A percentile compares a stretch with the other conserved stretches of the same genome.
Conservation (phyloP, 495 filamentous ascomycete genomes). For the Xylaria palmicola region DNA sequence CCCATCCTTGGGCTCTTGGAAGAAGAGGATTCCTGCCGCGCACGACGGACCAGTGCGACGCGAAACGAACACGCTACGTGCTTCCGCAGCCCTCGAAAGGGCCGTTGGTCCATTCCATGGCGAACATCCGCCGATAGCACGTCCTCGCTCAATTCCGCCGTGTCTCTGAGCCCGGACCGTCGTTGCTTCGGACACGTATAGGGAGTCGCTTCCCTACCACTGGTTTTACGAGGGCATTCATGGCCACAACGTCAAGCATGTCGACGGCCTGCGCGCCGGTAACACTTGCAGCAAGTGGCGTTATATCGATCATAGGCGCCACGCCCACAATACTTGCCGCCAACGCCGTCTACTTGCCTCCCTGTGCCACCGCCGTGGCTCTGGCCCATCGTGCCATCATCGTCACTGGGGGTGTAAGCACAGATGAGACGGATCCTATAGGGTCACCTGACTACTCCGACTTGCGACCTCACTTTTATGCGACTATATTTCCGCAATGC, state of each 20-base stretch:
- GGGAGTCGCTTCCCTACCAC: background rate
- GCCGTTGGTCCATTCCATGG: constrained; percentile 29
- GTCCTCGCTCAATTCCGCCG: background rate
- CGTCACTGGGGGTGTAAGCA: constrained; percentile 43
- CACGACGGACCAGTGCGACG: background rate
- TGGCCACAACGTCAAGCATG: constrained; percentile 21
- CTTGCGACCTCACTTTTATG: constrained; percentile 82
- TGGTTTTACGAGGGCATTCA: background rate
- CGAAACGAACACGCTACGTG: constrained; percentile 14
- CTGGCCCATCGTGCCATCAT: constrained; percentile 42
- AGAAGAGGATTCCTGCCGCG: background rate
- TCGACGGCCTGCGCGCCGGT: constrained; percentile 55
- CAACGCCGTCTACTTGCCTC: constrained; percentile 62
- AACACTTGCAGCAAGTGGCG: constrained; percentile 60
- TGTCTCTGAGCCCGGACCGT: constrained; percentile 19
- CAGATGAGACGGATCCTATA: constrained; percentile 33
- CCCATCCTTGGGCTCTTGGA: background rate
- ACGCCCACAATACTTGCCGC: constrained; percentile 59
- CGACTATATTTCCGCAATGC: constrained; percentile 83
- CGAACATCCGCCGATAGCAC: constrained; percentile 29
- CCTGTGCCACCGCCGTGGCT: constrained; percentile 41
- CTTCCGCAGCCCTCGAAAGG: constrained; percentile 23
- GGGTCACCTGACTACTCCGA: constrained; percentile 47
- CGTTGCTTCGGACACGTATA: background rate
- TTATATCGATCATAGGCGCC: constrained; percentile 57